A percentile compares a stretch with the other conserved stretches of the same genome.
These are phyloP conservation scores for Neurospora intermedia DNA, from an alignment of 495 filamentous ascomycete genomes.

Conservation along the genomic window DNA sequence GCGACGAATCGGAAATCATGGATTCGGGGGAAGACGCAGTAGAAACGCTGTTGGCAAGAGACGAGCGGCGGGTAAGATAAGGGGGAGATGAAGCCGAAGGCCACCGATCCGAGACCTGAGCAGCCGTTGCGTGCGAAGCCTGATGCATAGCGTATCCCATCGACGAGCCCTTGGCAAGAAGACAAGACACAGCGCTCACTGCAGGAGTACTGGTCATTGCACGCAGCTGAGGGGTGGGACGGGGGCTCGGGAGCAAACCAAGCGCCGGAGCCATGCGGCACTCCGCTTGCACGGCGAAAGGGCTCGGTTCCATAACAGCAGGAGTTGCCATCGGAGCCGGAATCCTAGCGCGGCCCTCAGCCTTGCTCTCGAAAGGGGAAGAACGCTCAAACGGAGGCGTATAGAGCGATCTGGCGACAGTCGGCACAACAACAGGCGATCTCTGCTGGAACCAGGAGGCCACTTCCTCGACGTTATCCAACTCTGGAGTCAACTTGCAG, in stretches of 20 bases:
- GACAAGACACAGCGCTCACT: constrained; percentile 57
- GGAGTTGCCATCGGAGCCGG: constrained; percentile 35
- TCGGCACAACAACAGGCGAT: constrained; percentile 21
- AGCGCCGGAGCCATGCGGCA: constrained; percentile 40
- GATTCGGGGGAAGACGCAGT: constrained; percentile 79
- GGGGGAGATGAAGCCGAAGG: constrained; percentile 43
- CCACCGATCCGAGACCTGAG: constrained; percentile 47
- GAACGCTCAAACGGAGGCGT: constrained; percentile 17
- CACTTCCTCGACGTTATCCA: constrained; percentile 50
- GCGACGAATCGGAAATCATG: constrained; percentile 77
- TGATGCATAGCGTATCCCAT: constrained; percentile 77
- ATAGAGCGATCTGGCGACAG: constrained; percentile 18
- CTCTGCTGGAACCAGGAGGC: constrained; percentile 20
- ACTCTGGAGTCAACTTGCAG: constrained; percentile 63
- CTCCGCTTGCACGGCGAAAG: constrained; percentile 42
- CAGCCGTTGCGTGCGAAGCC: constrained; percentile 51
- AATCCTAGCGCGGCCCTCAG: not conserved
- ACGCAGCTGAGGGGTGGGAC: constrained; percentile 66
- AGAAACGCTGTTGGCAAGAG: constrained; percentile 65
- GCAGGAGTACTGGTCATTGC: constrained; percentile 73
- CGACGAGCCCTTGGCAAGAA: constrained; percentile 44
- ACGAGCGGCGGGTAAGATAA: constrained; percentile 58
- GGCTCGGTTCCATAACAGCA: constrained; percentile 49
- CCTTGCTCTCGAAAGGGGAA: constrained; percentile 14
- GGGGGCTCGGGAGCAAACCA: constrained; percentile 65